These are phyloP conservation scores for Populus deltoides DNA, from an alignment of 345 rosid genomes.

Conservation along the genomic window DNA sequence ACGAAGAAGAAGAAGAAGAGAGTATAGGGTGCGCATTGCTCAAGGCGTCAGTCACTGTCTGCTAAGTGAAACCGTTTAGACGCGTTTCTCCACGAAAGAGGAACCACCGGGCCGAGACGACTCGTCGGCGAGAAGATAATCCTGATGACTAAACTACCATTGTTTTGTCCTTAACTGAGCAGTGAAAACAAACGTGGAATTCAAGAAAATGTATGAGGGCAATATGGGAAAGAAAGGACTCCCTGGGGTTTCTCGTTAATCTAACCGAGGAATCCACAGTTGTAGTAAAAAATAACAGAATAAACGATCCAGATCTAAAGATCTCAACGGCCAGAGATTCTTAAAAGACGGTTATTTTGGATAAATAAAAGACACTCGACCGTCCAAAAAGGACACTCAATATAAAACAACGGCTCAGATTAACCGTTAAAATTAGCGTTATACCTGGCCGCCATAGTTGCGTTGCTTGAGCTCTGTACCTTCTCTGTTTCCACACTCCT, in stretches of 20 bases:
- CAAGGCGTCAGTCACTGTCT: conserved; percentile 26
- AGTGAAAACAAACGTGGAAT: background rate
- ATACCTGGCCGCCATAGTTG: conserved; percentile 68
- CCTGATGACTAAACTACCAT: conserved; percentile 23
- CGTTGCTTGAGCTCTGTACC: conserved; percentile 54
- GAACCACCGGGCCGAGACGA: background rate
- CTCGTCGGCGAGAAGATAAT: conserved; percentile 14
- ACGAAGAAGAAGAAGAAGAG: background rate
- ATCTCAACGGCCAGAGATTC: conserved; percentile 47
- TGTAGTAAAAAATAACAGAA: conserved; percentile 28
- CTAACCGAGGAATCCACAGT: conserved; percentile 25
- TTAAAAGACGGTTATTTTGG: conserved; percentile 8
- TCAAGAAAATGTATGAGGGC: background rate
- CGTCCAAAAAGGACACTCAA: background rate
- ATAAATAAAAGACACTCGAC: conserved; percentile 18
- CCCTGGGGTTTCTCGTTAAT: background rate
- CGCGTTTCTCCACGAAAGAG: background rate
- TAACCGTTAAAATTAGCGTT: background rate
- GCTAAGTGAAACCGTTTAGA: conserved; percentile 40
- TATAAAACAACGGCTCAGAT: conserved; percentile 41
- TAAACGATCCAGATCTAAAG: conserved; percentile 48
- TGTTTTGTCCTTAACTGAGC: background rate
- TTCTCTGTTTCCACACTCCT: conserved; percentile 53
- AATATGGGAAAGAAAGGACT: background rate
- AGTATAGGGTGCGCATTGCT: conserved; percentile 21